phyloP scores from a whole-genome alignment of 371 early-diverging fungal species.

The Syncephalastrum contaminatum region DNA sequence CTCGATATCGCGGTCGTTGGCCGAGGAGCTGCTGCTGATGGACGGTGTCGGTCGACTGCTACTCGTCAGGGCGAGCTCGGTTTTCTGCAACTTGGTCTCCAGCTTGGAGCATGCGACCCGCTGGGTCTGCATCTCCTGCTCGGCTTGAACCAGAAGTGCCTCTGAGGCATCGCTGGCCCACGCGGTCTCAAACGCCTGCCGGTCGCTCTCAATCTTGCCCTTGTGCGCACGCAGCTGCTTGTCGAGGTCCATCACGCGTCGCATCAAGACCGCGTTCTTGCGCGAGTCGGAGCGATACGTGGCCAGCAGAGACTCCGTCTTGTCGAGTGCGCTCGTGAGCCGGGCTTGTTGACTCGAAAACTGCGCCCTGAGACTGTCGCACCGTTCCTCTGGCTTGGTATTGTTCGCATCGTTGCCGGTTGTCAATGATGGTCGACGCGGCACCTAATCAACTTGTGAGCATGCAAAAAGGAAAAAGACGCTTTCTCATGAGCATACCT shows the following conservation, averaged over 20 bases:
- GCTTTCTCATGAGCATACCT: no score
- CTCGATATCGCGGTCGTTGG: constrained; percentile 16
- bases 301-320: constrained; percentile 1
- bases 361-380: no score
- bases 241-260: constrained; percentile 15
- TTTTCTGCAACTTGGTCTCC: constrained; percentile 24
- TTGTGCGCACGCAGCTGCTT: constrained; percentile 11
- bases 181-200: constrained; percentile 11
- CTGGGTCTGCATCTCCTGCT: constrained; percentile 22
- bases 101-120: constrained; percentile 20
- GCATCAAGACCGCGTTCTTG: constrained; percentile 9
- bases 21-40: neutral
- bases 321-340: constrained; percentile 6
- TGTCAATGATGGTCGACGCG: no score
- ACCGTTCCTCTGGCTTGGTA: no score
- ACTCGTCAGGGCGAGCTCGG: constrained; percentile 21
- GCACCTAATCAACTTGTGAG: no score
- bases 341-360: constrained; percentile 8
- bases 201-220: constrained; percentile 10
- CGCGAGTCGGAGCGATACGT: constrained; percentile 3
- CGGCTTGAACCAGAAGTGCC: constrained; percentile 8
- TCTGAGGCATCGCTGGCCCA: constrained; percentile 7
- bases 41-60: neutral
- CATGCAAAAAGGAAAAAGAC: no score
- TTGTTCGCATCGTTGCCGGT: no score